phyloP scores from a whole-genome alignment of 2,329 filamentous ascomycete genomes.

The Trichoderma polysporum region DNA sequence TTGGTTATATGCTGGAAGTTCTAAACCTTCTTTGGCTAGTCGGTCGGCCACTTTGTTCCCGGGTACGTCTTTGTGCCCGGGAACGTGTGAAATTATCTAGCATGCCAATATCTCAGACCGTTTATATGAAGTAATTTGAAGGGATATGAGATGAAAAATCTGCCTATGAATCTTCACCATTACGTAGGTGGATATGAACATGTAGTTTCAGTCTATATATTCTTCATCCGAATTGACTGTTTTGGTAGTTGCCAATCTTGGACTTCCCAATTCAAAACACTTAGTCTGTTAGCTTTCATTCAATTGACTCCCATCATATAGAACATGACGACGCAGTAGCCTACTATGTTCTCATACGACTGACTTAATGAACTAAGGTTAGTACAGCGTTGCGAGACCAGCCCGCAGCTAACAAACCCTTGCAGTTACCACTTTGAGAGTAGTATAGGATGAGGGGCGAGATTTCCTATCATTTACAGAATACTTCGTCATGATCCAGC shows the following conservation, averaged over 20 bases:
- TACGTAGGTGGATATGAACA: too few relatives aligned
- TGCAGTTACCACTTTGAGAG: conserved; percentile 1
- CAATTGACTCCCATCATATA: neutral
- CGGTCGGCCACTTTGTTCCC: too few relatives aligned
- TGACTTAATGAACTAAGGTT: neutral
- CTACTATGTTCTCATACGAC: neutral
- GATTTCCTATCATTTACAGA: neutral
- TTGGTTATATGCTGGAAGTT: too few relatives aligned
- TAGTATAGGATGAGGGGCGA: neutral
- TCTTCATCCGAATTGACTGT: too few relatives aligned
- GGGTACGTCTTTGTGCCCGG: too few relatives aligned
- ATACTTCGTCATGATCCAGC: neutral
- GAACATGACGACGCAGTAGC: neutral
- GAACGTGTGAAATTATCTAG: too few relatives aligned
- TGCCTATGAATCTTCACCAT: too few relatives aligned
- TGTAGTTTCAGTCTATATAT: too few relatives aligned
- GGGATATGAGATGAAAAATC: too few relatives aligned
- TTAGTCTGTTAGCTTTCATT: neutral
- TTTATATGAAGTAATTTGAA: too few relatives aligned
- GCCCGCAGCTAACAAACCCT: neutral
- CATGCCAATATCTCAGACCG: too few relatives aligned
- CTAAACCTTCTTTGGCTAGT: too few relatives aligned
- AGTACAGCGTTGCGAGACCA: neutral
- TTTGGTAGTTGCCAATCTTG: neutral
- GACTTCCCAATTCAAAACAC: neutral